These are phyloP conservation scores for Ceratonia siliqua DNA, from an alignment of 306 rosid genomes.

Conservation along the genomic window DNA sequence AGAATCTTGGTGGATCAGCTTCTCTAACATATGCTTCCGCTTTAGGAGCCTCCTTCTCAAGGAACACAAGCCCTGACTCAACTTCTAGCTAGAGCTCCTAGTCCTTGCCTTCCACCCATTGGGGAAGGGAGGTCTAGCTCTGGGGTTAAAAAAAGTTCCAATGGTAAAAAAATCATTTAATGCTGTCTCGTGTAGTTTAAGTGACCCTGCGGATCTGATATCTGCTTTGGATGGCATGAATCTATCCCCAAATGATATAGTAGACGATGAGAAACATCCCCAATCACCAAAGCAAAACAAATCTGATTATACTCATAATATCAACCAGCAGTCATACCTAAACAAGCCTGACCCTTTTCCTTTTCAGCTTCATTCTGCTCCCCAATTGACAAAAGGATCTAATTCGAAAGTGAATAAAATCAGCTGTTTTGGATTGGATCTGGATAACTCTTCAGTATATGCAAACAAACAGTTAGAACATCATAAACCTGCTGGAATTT, in stretches of 20 bases:
- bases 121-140: slow-evolving; percentile 77
- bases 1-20: slow-evolving; percentile 61
- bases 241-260: slow-evolving; percentile 59
- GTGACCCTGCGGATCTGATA: slow-evolving; percentile 69
- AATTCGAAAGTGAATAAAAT: slow-evolving; percentile 55
- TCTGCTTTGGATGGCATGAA: slow-evolving; percentile 77
- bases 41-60: slow-evolving; percentile 78
- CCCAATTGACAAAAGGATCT: slow-evolving; percentile 37
- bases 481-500: slow-evolving; percentile 49
- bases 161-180: slow-evolving; percentile 67
- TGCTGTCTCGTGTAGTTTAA: slow-evolving; percentile 56
- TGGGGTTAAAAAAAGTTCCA: slow-evolving; percentile 59
- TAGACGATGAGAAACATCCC: slow-evolving; percentile 57
- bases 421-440: slow-evolving; percentile 49
- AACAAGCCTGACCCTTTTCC: slow-evolving; percentile 66
- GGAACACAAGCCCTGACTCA: slow-evolving; percentile 96
- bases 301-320: slow-evolving; percentile 36
- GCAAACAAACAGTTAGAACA: slow-evolving; percentile 55
- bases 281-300: slow-evolving; percentile 50
- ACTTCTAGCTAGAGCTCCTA: slow-evolving; percentile 81
- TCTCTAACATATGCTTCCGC: slow-evolving; percentile 84
- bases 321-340: slow-evolving; percentile 52
- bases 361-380: slow-evolving; percentile 39
- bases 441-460: slow-evolving; percentile 41
- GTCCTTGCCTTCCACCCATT: slow-evolving; percentile 91